Evolutionary conservation across 441 rosid species (phyloP).

Genomic region (Codiaeum variegatum): DNA sequence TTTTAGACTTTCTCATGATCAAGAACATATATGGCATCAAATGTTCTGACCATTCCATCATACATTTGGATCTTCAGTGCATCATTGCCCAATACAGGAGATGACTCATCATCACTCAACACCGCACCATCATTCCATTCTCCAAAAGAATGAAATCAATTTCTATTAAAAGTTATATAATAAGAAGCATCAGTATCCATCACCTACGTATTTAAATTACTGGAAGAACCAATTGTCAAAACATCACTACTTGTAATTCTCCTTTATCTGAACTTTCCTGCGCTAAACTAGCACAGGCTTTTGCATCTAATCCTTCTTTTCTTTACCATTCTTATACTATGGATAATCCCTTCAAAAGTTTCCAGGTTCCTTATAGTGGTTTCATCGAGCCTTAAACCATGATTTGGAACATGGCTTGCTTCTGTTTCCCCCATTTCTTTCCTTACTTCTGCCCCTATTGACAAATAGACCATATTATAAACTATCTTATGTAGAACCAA

Average conservation of each 20-base stretch:
- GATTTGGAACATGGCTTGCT: no score
- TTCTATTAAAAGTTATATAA: background rate
- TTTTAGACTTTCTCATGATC: background rate
- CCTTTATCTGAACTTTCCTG: background rate
- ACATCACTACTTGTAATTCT: background rate
- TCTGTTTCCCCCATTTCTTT: no score
- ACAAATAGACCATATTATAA: no score
- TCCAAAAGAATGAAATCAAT: background rate
- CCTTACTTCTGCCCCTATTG: no score
- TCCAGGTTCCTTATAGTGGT: no score
- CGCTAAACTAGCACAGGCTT: background rate
- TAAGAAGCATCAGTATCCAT: conserved; percentile 2
- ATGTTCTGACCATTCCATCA: conserved; percentile 8
- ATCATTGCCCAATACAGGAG: background rate
- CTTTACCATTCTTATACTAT: background rate
- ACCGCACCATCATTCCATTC: background rate
- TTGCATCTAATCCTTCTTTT: no score
- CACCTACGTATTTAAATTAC: background rate
- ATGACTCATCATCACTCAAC: background rate
- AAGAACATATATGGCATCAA: background rate
- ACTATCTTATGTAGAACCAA: no score
- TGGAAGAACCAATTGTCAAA: background rate
- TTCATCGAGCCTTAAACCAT: no score
- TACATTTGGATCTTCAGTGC: background rate
- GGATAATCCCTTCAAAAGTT: background rate